phyloP scores from a whole-genome alignment of 169 alveolate genomes.

The Fabrea salina region DNA sequence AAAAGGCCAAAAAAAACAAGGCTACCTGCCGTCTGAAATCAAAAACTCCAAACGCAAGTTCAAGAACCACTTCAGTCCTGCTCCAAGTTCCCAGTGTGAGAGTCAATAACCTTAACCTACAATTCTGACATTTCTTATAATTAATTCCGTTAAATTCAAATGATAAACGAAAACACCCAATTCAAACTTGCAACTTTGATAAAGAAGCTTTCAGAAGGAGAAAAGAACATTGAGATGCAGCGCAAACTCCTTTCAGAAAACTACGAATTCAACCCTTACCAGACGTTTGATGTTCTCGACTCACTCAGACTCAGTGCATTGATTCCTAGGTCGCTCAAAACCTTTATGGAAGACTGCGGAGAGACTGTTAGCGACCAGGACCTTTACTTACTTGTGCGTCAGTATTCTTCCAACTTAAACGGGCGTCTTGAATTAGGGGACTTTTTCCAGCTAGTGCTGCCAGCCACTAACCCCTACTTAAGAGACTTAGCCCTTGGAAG shows the following conservation, averaged over 20 bases:
- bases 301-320: not conserved
- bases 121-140: too few relatives aligned
- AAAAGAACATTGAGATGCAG: not conserved
- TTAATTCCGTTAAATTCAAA: too few relatives aligned
- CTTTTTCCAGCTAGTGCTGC: slow-evolving; percentile 1
- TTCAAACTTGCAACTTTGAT: too few relatives aligned
- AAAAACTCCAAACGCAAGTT: too few relatives aligned
- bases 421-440: slow-evolving; percentile 8
- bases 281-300: not conserved
- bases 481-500: not conserved
- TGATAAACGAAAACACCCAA: too few relatives aligned
- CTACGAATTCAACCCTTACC: not conserved
- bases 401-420: not conserved
- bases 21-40: not conserved
- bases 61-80: too few relatives aligned
- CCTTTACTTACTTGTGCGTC: not conserved
- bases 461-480: not conserved
- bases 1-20: not conserved
- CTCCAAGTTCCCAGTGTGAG: too few relatives aligned
- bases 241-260: slow-evolving; percentile 8
- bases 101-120: too few relatives aligned
- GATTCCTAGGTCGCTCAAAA: not conserved
- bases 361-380: not conserved
- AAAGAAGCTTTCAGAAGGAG: not conserved
- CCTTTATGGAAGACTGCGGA: not conserved